A percentile compares a stretch with the other conserved stretches of the same genome.
Conservation (phyloP, 768 basidiomycete species). For the Termitomyces bulborhizus region DNA sequence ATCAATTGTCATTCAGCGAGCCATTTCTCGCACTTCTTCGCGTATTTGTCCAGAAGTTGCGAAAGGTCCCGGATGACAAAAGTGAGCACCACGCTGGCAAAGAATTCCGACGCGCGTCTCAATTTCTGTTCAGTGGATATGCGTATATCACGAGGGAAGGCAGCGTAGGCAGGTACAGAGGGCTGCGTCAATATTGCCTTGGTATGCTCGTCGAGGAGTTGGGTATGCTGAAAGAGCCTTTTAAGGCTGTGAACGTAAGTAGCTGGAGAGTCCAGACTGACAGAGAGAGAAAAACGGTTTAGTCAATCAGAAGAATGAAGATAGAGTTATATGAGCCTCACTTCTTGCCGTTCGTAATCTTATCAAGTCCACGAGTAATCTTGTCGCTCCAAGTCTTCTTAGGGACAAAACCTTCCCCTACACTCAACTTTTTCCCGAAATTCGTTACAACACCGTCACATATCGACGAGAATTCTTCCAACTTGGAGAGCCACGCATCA, state of each 20-base stretch:
- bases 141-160: slow-evolving; percentile 61
- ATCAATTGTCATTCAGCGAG: slow-evolving; percentile 58
- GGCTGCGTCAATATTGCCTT: slow-evolving; percentile 64
- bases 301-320: slow-evolving; percentile 10
- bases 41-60: slow-evolving; percentile 85
- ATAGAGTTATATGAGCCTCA: slow-evolving; percentile 27
- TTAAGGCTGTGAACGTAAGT: slow-evolving; percentile 74
- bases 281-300: slow-evolving; percentile 4
- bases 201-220: slow-evolving; percentile 85
- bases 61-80: slow-evolving; percentile 88
- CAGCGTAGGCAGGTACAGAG: slow-evolving; percentile 64
- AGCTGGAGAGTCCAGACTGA: slow-evolving; percentile 83
- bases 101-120: slow-evolving; percentile 84
- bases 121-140: slow-evolving; percentile 65
- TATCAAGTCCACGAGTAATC: slow-evolving; percentile 70
- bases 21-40: slow-evolving; percentile 92
- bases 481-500: slow-evolving; percentile 67
- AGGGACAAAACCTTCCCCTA: slow-evolving; percentile 80
- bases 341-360: slow-evolving; percentile 89
- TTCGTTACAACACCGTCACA: slow-evolving; percentile 77
- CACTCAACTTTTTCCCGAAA: slow-evolving; percentile 84
- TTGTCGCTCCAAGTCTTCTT: slow-evolving; percentile 82
- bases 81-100: slow-evolving; percentile 80
- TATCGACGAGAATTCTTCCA: slow-evolving; percentile 75
- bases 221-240: slow-evolving; percentile 65